Evolutionary conservation across 78 protist species (phyloP).

Genomic region (Cavenderia fasciculata): DNA sequence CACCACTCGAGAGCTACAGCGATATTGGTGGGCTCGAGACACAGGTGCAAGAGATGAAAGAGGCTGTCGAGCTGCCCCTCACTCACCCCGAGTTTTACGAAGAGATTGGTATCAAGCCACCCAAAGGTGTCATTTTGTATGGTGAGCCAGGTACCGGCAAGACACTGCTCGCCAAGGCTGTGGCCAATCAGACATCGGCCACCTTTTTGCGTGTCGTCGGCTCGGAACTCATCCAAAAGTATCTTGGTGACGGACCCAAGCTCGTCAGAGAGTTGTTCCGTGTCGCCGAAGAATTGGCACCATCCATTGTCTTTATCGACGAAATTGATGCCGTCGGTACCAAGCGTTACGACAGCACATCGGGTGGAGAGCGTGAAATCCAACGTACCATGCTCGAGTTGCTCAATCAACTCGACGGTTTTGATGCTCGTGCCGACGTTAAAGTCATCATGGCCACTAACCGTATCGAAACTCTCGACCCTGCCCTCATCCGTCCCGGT

Average conservation of each 20-base stretch:
- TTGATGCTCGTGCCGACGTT: conserved; percentile 98
- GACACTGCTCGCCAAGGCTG: conserved; percentile 99
- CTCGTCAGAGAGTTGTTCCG: conserved; percentile 99
- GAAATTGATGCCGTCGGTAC: conserved; percentile 99
- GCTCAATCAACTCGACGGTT: conserved; percentile 99
- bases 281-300: conserved; percentile 98
- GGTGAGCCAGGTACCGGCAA: conserved; percentile 99
- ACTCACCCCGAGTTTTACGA: conserved; percentile 99
- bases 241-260: conserved; percentile 99
- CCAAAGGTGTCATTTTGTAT: conserved; percentile 99
- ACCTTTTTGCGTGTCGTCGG: conserved; percentile 99
- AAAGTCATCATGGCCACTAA: conserved; percentile 99
- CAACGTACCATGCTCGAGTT: conserved; percentile 99
- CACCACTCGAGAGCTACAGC: conserved; percentile 99
- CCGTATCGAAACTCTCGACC: conserved; percentile 98
- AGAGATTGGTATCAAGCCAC: conserved; percentile 99
- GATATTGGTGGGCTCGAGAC: conserved; percentile 99
- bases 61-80: conserved; percentile 99
- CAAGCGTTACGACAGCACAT: conserved; percentile 96
- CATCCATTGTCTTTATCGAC: conserved; percentile 99
- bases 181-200: conserved; percentile 99
- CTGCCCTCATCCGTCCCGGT: conserved; percentile 99
- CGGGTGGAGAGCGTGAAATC: conserved; percentile 99
- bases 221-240: conserved; percentile 99
- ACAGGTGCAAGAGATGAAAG: conserved; percentile 99